A percentile compares a stretch with the other conserved stretches of the same genome.
phyloP scores from a whole-genome alignment of 129 eudicot species.

The Ambrosia artemisiifolia region DNA sequence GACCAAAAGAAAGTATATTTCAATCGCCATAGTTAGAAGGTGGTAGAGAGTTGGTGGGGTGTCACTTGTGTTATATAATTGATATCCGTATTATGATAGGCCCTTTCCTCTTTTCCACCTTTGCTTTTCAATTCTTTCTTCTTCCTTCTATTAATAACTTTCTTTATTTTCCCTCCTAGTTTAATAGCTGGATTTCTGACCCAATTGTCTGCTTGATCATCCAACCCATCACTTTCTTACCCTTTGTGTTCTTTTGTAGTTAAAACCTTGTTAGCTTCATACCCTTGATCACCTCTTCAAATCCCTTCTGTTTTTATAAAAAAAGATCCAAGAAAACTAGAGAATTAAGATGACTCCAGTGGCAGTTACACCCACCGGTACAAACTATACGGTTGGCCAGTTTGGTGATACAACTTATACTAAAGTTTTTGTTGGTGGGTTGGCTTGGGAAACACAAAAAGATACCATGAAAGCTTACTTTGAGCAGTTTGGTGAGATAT shows the following conservation, averaged over 20 bases:
- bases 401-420: conserved; percentile 95
- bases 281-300: not conserved
- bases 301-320: not conserved
- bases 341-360: conserved; percentile 29
- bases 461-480: conserved; percentile 89
- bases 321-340: not conserved
- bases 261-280: not conserved
- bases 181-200: conserved; percentile 63
- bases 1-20: conserved; percentile 24
- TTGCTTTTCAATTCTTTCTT: conserved; percentile 27
- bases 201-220: conserved; percentile 54
- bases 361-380: conserved; percentile 25
- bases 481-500: conserved; percentile 89
- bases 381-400: conserved; percentile 49
- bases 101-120: conserved; percentile 42
- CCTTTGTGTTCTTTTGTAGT: conserved; percentile 5
- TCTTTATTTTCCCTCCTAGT: conserved; percentile 22
- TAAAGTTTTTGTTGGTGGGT: conserved; percentile 90
- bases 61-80: conserved; percentile 43
- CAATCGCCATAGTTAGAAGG: conserved; percentile 20
- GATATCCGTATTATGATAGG: conserved; percentile 37
- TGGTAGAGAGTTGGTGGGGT: conserved; percentile 47
- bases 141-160: conserved; percentile 7
- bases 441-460: conserved; percentile 97
- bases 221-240: conserved; percentile 27